These are phyloP conservation scores for Infundibulicybe gibba DNA, from an alignment of 768 basidiomycete genomes.

Conservation along the genomic window DNA sequence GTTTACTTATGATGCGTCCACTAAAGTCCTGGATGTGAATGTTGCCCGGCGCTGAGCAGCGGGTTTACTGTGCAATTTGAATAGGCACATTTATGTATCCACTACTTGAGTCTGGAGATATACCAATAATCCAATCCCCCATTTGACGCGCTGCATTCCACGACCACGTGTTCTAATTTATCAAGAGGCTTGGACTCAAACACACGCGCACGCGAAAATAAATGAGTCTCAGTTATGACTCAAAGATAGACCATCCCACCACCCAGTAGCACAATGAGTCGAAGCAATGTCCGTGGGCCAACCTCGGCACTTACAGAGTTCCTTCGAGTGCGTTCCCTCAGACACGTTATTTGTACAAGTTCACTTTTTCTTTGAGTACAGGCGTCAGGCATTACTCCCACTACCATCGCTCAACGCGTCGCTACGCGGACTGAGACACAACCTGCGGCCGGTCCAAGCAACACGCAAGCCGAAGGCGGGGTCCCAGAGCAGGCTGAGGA, in stretches of 20 bases:
- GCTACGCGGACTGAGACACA: constrained; percentile 23
- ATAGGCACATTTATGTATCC: too few species aligned
- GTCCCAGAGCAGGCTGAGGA: constrained; percentile 8
- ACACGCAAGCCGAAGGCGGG: constrained; percentile 5
- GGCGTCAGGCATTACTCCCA: constrained; percentile 46
- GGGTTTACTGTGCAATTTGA: constrained; percentile 25
- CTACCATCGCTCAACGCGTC: constrained; percentile 38
- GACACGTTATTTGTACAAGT: constrained; percentile 2
- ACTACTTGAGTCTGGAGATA: too few species aligned
- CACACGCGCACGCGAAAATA: too few species aligned
- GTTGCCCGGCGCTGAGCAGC: constrained; percentile 30
- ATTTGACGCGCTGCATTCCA: too few species aligned
- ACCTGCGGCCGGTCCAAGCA: constrained; percentile 45
- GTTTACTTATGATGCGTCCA: constrained; percentile 29
- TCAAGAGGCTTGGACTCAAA: too few species aligned
- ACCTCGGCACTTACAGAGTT: constrained; percentile 84
- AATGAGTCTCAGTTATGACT: too few species aligned
- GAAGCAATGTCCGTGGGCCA: constrained; percentile 72
- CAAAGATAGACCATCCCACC: too few species aligned
- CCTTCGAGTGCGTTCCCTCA: constrained; percentile 52
- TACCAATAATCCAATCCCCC: too few species aligned
- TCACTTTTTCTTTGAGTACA: constrained; percentile 11
- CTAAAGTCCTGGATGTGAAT: constrained; percentile 40
- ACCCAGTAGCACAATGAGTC: constrained; percentile 10
- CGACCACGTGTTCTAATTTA: too few species aligned